Conservation (phyloP, 257 asterid species). For the Cordia subcordata region DNA sequence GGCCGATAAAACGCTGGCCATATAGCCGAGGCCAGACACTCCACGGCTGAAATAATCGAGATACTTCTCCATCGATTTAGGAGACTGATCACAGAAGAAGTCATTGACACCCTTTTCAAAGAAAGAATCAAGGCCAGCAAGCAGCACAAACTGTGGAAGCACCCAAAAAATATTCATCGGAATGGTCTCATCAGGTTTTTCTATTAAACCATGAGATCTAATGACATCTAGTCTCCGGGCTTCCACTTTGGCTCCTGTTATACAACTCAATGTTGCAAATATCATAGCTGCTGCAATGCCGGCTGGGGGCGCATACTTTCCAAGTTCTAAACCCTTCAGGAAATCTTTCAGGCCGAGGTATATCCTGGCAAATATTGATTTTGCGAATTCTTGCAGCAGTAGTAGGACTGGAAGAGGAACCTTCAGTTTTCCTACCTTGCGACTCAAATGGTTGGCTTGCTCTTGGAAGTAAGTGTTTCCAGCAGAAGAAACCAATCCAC, state of each 20-base stretch:
- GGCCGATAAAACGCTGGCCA: constrained; percentile 37
- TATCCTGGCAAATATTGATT: constrained; percentile 13
- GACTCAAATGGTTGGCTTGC: constrained; percentile 20
- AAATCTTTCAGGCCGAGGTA: neutral
- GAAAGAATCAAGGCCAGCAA: constrained; percentile 36
- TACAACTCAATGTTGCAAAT: neutral
- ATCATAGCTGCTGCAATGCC: neutral
- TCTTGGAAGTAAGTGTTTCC: constrained; percentile 57
- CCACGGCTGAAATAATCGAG: constrained; percentile 15
- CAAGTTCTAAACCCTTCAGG: neutral
- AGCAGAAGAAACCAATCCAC: constrained; percentile 39
- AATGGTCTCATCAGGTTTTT: constrained; percentile 25
- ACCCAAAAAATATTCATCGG: constrained; percentile 46
- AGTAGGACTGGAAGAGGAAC: constrained; percentile 37
- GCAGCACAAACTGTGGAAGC: constrained; percentile 44
- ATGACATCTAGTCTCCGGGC: neutral
- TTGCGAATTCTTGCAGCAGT: neutral
- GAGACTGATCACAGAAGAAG: constrained; percentile 27
- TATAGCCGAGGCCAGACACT: constrained; percentile 43
- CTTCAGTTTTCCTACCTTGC: constrained; percentile 43
- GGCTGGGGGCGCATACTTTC: neutral
- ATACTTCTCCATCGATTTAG: constrained; percentile 28
- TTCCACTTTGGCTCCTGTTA: neutral
- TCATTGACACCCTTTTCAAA: constrained; percentile 20
- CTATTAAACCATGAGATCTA: constrained; percentile 16